Evolutionary conservation across 345 rosid species (phyloP).

Genomic region (Dipteronia sinensis): DNA sequence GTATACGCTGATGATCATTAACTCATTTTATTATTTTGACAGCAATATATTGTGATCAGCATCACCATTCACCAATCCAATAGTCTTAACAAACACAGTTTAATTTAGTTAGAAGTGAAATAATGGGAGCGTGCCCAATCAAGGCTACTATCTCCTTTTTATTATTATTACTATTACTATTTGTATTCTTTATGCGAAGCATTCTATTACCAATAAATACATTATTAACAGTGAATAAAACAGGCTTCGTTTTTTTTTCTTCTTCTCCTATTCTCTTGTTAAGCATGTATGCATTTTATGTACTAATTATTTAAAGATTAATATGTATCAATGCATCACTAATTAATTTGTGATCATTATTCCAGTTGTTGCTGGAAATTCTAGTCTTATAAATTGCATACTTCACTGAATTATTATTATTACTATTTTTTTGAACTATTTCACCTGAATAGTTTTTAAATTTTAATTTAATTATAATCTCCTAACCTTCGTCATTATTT

Average conservation of each 20-base stretch:
- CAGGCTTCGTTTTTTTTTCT: background rate
- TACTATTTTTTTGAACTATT: too few relatives aligned
- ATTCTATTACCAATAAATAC: background rate
- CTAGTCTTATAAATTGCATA: too few relatives aligned
- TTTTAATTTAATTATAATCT: too few relatives aligned
- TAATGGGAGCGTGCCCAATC: slow-evolving; percentile 12
- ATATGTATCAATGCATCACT: background rate
- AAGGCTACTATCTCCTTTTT: background rate
- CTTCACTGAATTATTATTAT: too few relatives aligned
- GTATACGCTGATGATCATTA: background rate
- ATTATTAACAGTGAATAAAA: background rate
- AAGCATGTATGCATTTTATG: background rate
- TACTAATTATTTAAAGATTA: background rate
- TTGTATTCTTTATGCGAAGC: background rate
- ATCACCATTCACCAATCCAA: background rate
- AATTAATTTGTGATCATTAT: too few relatives aligned
- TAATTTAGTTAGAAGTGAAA: slow-evolving; percentile 2
- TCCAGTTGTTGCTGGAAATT: too few relatives aligned
- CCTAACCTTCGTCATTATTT: background rate
- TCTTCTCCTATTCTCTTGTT: background rate
- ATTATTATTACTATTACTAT: background rate
- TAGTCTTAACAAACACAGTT: background rate
- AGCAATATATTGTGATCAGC: too few relatives aligned
- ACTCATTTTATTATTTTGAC: too few relatives aligned
- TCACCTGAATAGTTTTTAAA: too few relatives aligned